Evolutionary conservation across 177 flowering plant genomes (phyloP).

Genomic region (Vitis hybrid): DNA sequence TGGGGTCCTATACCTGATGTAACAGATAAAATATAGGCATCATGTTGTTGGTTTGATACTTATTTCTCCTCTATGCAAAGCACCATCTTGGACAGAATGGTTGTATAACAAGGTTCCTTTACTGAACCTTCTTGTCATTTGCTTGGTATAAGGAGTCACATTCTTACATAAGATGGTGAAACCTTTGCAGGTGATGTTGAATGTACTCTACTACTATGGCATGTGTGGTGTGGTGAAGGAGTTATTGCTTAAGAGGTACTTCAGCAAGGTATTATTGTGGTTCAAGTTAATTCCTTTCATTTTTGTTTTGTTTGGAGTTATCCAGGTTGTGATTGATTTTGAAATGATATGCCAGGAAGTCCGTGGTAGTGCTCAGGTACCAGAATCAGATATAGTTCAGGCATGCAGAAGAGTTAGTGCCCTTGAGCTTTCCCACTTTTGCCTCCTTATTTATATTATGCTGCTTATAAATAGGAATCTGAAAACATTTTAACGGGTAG

Average conservation of each 20-base stretch:
- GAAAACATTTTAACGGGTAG: neutral
- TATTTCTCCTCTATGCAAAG: slow-evolving; percentile 61
- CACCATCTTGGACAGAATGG: slow-evolving; percentile 78
- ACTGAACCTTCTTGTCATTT: slow-evolving; percentile 1
- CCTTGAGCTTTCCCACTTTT: neutral
- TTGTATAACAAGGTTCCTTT: slow-evolving; percentile 56
- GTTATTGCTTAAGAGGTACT: slow-evolving; percentile 70
- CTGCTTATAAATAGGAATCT: neutral
- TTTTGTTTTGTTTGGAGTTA: too few relatives aligned
- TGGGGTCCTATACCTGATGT: slow-evolving; percentile 5
- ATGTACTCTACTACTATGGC: slow-evolving; percentile 84
- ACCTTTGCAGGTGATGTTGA: slow-evolving; percentile 62
- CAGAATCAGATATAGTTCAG: slow-evolving; percentile 83
- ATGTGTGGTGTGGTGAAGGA: slow-evolving; percentile 85
- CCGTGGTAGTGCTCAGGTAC: slow-evolving; percentile 67
- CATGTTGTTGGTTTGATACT: slow-evolving; percentile 64
- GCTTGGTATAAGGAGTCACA: neutral
- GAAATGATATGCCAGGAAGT: slow-evolving; percentile 55
- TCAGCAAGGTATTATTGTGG: slow-evolving; percentile 65
- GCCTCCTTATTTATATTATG: neutral
- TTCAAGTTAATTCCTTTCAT: neutral
- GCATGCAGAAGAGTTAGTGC: slow-evolving; percentile 88
- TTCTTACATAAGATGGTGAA: slow-evolving; percentile 1
- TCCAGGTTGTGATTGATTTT: neutral
- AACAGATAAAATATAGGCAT: slow-evolving; percentile 50